These are phyloP conservation scores for Mucor ambiguus DNA, from an alignment of 371 early-diverging fungal genomes.

Conservation along the genomic window DNA sequence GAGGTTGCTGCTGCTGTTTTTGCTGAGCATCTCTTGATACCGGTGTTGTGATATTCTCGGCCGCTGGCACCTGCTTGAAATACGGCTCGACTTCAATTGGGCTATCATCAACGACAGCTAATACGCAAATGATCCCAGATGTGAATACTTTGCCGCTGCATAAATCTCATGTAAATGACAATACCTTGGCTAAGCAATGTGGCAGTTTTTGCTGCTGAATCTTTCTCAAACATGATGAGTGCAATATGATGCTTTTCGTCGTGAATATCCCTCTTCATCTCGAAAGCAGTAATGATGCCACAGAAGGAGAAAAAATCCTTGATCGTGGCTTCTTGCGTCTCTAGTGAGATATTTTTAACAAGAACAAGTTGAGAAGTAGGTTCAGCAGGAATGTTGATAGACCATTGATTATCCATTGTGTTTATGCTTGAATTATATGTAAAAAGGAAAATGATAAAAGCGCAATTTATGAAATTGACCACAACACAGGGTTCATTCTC, in stretches of 20 bases:
- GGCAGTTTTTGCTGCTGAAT: conserved; percentile 64
- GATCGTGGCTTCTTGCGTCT: conserved; percentile 46
- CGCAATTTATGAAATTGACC: not conserved
- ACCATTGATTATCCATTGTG: conserved; percentile 7
- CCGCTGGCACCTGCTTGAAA: conserved; percentile 29
- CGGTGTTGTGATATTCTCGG: not conserved
- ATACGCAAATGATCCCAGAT: not conserved
- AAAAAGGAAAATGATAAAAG: not conserved
- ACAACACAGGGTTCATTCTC: not conserved
- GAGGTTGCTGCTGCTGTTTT: conserved; percentile 11
- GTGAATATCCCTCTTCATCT: conserved; percentile 41
- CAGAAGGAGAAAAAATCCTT: conserved; percentile 65
- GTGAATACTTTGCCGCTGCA: not conserved
- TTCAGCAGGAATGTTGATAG: conserved; percentile 34
- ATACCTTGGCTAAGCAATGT: conserved; percentile 52
- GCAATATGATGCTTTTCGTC: conserved; percentile 47
- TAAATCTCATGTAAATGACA: not conserved
- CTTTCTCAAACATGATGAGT: conserved; percentile 52
- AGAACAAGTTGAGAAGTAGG: conserved; percentile 44
- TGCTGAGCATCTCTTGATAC: conserved; percentile 6
- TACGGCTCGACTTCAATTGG: conserved; percentile 55
- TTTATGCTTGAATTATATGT: not conserved
- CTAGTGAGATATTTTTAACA: conserved; percentile 42
- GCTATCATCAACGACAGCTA: conserved; percentile 55
- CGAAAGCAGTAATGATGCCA: conserved; percentile 60